These are phyloP conservation scores for Pestalotiopsis sp. DNA, from an alignment of 2,329 filamentous ascomycete genomes.

Conservation along the genomic window DNA sequence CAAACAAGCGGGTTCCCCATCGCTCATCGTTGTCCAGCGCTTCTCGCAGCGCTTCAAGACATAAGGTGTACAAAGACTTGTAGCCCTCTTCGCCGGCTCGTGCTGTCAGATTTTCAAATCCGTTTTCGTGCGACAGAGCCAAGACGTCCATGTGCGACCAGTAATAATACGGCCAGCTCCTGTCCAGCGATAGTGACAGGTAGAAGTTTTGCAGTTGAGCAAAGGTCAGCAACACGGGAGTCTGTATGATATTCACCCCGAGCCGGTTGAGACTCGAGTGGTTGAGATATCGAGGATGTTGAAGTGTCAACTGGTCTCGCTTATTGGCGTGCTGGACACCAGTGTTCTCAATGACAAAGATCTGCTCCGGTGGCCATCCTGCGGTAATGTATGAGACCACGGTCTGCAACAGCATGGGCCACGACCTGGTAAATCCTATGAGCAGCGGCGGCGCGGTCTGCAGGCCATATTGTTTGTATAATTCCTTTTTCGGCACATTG, in stretches of 20 bases:
- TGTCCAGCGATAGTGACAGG: constrained; percentile 45
- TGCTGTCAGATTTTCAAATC: constrained; percentile 34
- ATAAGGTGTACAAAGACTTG: constrained; percentile 43
- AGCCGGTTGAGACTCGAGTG: constrained; percentile 50
- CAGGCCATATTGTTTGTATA: constrained; percentile 39
- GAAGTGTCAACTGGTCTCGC: constrained; percentile 46
- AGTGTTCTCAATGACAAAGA: constrained; percentile 63
- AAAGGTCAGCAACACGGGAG: constrained; percentile 55
- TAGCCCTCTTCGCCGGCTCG: constrained; percentile 37
- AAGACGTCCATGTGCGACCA: constrained; percentile 61
- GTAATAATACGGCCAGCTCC: constrained; percentile 52
- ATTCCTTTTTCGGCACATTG: constrained; percentile 41
- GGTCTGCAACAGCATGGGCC: constrained; percentile 56
- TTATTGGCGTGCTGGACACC: constrained; percentile 57
- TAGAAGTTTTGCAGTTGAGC: constrained; percentile 60
- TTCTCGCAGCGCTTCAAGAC: constrained; percentile 36
- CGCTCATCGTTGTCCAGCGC: constrained; percentile 33
- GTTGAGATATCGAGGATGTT: constrained; percentile 61
- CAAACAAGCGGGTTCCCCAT: constrained; percentile 59
- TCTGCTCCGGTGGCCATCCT: constrained; percentile 59
- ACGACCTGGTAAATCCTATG: constrained; percentile 62
- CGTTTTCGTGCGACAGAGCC: constrained; percentile 45
- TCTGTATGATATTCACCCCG: constrained; percentile 53
- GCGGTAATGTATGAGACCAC: constrained; percentile 60
- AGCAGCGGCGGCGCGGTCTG: constrained; percentile 50